Conservation (phyloP, 352 stramenopile species). For the Pythium chondricola region DNA sequence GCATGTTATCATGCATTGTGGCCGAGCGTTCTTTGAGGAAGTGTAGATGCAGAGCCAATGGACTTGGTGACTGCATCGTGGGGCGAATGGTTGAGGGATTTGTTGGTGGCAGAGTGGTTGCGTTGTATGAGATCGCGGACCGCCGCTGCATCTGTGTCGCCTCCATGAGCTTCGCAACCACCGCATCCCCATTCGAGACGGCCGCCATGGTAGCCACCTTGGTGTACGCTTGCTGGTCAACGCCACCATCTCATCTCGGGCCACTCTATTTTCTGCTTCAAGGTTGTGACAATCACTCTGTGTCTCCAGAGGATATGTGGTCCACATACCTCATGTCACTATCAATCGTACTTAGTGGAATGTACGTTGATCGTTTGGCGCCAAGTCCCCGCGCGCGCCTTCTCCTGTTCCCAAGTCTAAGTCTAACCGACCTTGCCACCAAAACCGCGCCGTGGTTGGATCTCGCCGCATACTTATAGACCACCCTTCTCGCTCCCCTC, state of each 20-base stretch:
- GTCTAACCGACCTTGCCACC: neutral
- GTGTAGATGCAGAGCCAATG: conserved; percentile 28
- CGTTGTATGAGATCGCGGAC: too few relatives aligned
- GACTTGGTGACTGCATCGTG: too few relatives aligned
- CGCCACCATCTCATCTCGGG: too few relatives aligned
- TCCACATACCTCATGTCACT: neutral
- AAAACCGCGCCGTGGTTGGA: too few relatives aligned
- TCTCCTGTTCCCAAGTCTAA: neutral
- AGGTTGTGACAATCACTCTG: conserved; percentile 13
- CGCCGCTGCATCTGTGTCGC: too few relatives aligned
- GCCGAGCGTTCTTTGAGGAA: conserved; percentile 52
- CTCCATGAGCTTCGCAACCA: too few relatives aligned
- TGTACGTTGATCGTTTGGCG: conserved; percentile 10
- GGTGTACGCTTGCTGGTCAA: too few relatives aligned
- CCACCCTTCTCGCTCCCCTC: neutral
- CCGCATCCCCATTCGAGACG: too few relatives aligned
- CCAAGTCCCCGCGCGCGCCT: conserved; percentile 4
- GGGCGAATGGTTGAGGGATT: too few relatives aligned
- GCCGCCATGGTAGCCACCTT: too few relatives aligned
- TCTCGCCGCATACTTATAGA: conserved; percentile 8
- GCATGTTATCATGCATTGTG: conserved; percentile 28
- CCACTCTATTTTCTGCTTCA: too few relatives aligned
- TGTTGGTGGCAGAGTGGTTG: too few relatives aligned
- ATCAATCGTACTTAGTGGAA: conserved; percentile 11
- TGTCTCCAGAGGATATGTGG: neutral